phyloP scores from a whole-genome alignment of 257 asterid genomes.

The Lantana camara region DNA sequence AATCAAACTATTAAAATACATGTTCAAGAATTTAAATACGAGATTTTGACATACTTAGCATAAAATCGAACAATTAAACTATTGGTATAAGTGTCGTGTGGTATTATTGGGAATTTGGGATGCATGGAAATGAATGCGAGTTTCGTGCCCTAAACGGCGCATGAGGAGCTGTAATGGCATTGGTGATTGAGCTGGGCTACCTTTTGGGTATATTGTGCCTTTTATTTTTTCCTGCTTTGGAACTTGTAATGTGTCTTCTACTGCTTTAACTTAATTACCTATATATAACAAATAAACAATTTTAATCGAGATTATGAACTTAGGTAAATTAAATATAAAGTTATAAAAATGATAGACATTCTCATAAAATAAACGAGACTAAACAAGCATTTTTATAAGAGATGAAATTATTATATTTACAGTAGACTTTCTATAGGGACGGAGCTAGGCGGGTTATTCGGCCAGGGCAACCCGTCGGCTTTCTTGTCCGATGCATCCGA shows the following conservation, averaged over 20 bases:
- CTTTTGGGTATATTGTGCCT: constrained; percentile 33
- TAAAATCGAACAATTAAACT: no score
- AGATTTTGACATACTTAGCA: no score
- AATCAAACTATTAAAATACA: no score
- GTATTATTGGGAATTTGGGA: background rate
- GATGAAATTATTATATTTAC: no score
- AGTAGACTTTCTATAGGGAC: no score
- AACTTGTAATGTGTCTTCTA: constrained; percentile 25
- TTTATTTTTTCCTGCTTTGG: constrained; percentile 25
- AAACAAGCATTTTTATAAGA: no score
- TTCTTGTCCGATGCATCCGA: no score
- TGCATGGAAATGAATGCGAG: constrained; percentile 28
- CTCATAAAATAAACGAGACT: background rate
- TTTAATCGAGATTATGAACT: background rate
- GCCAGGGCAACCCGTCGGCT: no score
- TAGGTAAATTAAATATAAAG: background rate
- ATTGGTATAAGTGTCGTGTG: no score
- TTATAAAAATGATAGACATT: background rate
- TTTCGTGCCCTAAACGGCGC: constrained; percentile 36
- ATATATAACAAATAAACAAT: background rate
- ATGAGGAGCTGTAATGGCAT: constrained; percentile 21
- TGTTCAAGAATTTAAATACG: no score
- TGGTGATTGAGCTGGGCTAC: constrained; percentile 25
- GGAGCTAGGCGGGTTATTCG: no score
- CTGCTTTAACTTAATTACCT: background rate